Conservation (phyloP, 352 stramenopile genomes). For the Globisporangium yorkense region DNA sequence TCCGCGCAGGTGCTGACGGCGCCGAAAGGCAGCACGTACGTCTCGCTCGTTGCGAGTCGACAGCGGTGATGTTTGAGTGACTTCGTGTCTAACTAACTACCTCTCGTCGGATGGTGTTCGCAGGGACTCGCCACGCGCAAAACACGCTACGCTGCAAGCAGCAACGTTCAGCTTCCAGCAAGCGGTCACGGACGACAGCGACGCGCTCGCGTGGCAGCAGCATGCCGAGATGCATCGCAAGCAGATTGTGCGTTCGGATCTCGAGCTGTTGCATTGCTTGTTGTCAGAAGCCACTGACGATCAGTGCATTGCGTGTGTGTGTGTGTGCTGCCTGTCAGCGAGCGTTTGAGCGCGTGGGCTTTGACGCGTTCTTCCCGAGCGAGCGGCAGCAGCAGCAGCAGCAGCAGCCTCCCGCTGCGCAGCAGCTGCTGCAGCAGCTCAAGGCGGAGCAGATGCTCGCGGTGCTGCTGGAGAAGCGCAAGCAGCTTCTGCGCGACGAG, state of each 20-base stretch:
- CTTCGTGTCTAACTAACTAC: too few species aligned
- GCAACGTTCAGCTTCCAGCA: slow-evolving; percentile 3
- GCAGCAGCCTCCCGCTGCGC: not conserved
- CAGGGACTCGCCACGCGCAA: not conserved
- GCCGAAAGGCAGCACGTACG: not conserved
- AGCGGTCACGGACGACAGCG: slow-evolving; percentile 1
- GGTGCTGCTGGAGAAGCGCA: slow-evolving; percentile 19
- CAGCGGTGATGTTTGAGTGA: too few species aligned
- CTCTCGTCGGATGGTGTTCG: too few species aligned
- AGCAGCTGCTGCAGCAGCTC: slow-evolving; percentile 9
- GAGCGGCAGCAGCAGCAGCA: not conserved
- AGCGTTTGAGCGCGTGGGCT: slow-evolving; percentile 9
- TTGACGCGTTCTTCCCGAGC: slow-evolving; percentile 8
- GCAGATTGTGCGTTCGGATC: slow-evolving; percentile 9
- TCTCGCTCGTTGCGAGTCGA: not conserved
- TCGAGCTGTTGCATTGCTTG: not conserved
- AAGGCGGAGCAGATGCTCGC: slow-evolving; percentile 15
- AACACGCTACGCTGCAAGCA: slow-evolving; percentile 2
- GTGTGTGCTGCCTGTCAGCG: not conserved
- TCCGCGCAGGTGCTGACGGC: not conserved
- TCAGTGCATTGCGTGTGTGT: not conserved
- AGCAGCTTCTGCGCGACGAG: slow-evolving; percentile 19
- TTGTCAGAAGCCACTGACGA: not conserved
- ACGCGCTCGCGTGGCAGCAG: not conserved
- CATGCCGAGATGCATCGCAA: slow-evolving; percentile 3